A percentile compares a stretch with the other conserved stretches of the same genome.
phyloP scores from a whole-genome alignment of 805 yeast genomes.

The Pichia eremophila region DNA sequence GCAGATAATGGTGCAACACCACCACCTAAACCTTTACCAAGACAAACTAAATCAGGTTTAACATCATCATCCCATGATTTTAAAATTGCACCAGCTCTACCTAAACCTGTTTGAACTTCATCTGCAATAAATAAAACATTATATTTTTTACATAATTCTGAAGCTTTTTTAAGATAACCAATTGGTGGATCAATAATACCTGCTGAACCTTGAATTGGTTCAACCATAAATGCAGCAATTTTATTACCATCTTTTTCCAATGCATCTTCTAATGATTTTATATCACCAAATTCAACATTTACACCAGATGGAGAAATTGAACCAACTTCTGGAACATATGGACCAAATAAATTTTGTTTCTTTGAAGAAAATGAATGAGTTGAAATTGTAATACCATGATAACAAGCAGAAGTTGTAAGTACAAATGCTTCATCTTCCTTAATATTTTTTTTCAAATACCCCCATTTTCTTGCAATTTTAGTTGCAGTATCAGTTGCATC shows the following conservation, averaged over 20 bases:
- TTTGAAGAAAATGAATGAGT: slow-evolving; percentile 18
- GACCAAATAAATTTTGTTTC: slow-evolving; percentile 14
- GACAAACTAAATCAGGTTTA: slow-evolving; percentile 22
- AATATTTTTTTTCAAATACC: slow-evolving; percentile 16
- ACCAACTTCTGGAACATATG: slow-evolving; percentile 18
- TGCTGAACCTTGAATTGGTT: slow-evolving; percentile 25
- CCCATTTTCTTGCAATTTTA: slow-evolving; percentile 24
- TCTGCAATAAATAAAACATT: slow-evolving; percentile 22
- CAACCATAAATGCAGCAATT: slow-evolving; percentile 23
- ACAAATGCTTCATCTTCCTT: slow-evolving; percentile 14
- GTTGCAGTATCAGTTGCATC: slow-evolving; percentile 23
- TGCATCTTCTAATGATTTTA: slow-evolving; percentile 14
- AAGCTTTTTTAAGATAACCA: slow-evolving; percentile 16
- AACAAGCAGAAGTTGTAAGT: slow-evolving; percentile 18
- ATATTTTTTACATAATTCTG: slow-evolving; percentile 17
- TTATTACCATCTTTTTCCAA: slow-evolving; percentile 13
- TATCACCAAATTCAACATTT: slow-evolving; percentile 16
- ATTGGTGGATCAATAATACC: slow-evolving; percentile 22
- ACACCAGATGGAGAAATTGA: slow-evolving; percentile 19
- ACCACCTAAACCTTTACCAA: slow-evolving; percentile 22
- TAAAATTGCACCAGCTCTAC: slow-evolving; percentile 20
- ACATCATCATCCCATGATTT: slow-evolving; percentile 14
- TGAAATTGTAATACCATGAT: slow-evolving; percentile 22
- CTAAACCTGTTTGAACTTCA: slow-evolving; percentile 24
- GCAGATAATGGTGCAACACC: slow-evolving; percentile 22